These are phyloP conservation scores for Colletotrichum sp. DNA, from an alignment of 2,329 filamentous ascomycete genomes.

Conservation along the genomic window DNA sequence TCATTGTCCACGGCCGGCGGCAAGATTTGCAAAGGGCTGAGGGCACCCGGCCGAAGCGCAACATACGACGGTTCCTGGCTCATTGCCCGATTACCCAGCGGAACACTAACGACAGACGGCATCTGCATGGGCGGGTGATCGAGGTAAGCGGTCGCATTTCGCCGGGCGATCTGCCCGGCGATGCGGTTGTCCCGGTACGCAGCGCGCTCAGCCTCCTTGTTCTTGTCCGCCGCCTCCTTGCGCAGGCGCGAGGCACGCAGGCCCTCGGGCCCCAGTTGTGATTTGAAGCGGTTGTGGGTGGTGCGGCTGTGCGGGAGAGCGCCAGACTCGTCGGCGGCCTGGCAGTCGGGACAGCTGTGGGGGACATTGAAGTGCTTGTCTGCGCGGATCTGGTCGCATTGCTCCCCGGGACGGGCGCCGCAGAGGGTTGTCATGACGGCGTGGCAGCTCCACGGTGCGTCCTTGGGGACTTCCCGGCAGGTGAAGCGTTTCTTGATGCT, in stretches of 20 bases:
- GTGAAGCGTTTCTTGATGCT: neutral
- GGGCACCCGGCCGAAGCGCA: neutral
- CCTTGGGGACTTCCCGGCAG: neutral
- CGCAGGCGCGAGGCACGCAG: neutral
- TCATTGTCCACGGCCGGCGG: neutral
- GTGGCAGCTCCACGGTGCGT: neutral
- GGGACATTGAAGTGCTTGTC: neutral
- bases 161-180: neutral
- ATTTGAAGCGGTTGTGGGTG: neutral
- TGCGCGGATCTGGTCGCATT: neutral
- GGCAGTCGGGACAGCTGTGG: neutral
- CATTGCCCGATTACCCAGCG: neutral
- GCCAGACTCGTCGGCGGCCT: neutral
- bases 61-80: neutral
- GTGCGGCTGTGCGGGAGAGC: neutral
- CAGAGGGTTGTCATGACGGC: slow-evolving; percentile 1
- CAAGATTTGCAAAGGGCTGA: neutral
- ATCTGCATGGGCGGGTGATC: neutral
- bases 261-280: neutral
- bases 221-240: neutral
- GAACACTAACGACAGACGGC: neutral
- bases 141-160: neutral
- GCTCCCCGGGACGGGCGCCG: neutral
- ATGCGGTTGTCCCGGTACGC: neutral
- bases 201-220: neutral